Evolutionary conservation across 2,329 filamentous ascomycete species (phyloP).

Genomic region (Cercospora beticola): DNA sequence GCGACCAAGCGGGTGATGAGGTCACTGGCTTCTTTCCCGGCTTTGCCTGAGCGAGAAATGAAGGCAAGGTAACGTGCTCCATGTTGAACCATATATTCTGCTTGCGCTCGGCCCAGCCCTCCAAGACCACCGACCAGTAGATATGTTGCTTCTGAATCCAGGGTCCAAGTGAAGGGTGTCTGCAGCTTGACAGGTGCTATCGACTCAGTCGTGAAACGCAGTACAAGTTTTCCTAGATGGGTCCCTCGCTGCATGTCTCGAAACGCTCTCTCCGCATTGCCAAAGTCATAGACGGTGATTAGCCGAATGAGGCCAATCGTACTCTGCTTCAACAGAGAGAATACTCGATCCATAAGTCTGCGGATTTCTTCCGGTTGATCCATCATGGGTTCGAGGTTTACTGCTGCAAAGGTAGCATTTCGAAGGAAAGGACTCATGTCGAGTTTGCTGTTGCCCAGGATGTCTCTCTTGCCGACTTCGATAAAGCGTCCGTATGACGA

Average conservation of each 20-base stretch:
- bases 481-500: constrained; percentile 35
- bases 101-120: constrained; percentile 6
- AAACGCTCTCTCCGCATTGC: too few relatives aligned
- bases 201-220: too few relatives aligned
- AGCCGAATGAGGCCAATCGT: too few relatives aligned
- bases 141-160: constrained; percentile 28
- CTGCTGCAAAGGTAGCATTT: not conserved
- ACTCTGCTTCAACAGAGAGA: too few relatives aligned
- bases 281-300: too few relatives aligned
- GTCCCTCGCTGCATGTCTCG: too few relatives aligned
- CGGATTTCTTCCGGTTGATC: too few relatives aligned
- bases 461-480: constrained; percentile 27
- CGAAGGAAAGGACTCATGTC: not conserved
- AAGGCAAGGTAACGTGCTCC: constrained; percentile 8
- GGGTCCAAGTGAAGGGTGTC: not conserved
- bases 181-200: too few relatives aligned
- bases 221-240: too few relatives aligned
- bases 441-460: constrained; percentile 18
- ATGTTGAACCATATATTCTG: not conserved
- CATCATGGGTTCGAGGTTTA: too few relatives aligned
- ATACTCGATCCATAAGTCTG: too few relatives aligned
- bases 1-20: not conserved
- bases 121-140: constrained; percentile 9
- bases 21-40: not conserved
- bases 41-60: not conserved